Evolutionary conservation across 1,284 basidiomycete species (phyloP).

Genomic region (Cutaneotrichosporon cyanovorans): DNA sequence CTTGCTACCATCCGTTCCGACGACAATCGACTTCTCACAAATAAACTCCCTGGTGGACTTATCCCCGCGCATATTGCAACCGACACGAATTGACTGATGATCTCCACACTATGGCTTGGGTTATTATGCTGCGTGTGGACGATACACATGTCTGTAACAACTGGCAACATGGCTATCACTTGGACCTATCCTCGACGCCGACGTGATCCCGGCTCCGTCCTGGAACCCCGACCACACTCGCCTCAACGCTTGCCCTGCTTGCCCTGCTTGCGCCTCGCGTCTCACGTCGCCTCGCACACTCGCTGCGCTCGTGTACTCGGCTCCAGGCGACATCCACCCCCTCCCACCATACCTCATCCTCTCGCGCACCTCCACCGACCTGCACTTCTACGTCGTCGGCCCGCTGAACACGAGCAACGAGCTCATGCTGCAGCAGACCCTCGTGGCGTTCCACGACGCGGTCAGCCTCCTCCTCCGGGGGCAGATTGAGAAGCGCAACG

Average conservation of each 20-base stretch:
- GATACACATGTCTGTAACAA: too few relatives aligned
- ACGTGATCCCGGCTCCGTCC: too few relatives aligned
- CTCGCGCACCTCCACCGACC: constrained; percentile 88
- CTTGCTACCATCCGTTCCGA: not conserved
- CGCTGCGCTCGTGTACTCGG: not conserved
- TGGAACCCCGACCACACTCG: not conserved
- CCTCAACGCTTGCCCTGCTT: too few relatives aligned
- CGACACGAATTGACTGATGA: too few relatives aligned
- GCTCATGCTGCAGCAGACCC: constrained; percentile 82
- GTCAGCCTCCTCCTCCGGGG: constrained; percentile 77
- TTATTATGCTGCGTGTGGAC: too few relatives aligned
- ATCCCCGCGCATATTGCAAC: too few relatives aligned
- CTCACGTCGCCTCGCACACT: not conserved
- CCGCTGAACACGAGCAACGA: constrained; percentile 81
- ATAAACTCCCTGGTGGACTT: too few relatives aligned
- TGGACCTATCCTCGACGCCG: not conserved
- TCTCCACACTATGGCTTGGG: too few relatives aligned
- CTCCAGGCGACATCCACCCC: constrained; percentile 83
- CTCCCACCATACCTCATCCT: constrained; percentile 82
- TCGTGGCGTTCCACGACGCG: constrained; percentile 80
- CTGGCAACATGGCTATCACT: too few relatives aligned
- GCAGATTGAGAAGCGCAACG: constrained; percentile 89
- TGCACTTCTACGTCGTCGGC: constrained; percentile 90
- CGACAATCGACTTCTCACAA: not conserved
- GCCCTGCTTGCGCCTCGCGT: not conserved